Percentiles rank a stretch among this genome's conserved stretches.
Conservation (phyloP, 495 filamentous ascomycete species). For the Rhypophila decipiens region DNA sequence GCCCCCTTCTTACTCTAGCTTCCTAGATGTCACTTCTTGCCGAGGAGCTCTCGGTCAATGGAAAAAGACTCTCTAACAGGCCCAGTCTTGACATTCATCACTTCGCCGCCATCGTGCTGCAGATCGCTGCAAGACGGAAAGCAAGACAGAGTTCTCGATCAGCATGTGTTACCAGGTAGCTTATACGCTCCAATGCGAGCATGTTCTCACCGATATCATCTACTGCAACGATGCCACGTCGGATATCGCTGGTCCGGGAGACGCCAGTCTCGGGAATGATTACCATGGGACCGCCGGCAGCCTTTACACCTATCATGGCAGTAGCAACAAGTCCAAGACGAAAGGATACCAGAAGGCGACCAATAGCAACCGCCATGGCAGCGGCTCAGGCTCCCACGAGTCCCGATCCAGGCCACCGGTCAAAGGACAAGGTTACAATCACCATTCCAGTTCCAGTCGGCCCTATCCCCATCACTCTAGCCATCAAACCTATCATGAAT, state of each 20-base stretch:
- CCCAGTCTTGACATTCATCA: no score
- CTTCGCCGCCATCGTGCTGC: no score
- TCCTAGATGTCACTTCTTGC: no score
- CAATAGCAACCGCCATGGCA: background rate
- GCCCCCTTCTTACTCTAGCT: no score
- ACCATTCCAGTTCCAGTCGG: background rate
- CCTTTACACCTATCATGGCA: background rate
- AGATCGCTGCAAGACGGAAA: no score
- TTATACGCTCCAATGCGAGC: constrained; percentile 32
- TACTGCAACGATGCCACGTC: constrained; percentile 27
- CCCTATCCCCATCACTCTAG: background rate
- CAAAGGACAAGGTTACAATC: no score
- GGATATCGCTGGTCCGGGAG: background rate
- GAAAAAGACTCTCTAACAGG: no score
- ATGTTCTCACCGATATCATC: constrained; percentile 27
- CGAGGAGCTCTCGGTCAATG: no score
- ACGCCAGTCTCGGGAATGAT: background rate
- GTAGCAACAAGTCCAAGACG: background rate
- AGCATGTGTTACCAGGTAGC: constrained; percentile 29
- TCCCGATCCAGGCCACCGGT: no score
- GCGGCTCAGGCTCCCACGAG: background rate
- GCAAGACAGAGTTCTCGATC: background rate
- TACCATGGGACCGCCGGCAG: background rate
- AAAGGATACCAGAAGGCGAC: background rate
- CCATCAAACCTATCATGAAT: background rate